Evolutionary conservation across 2,329 filamentous ascomycete species (phyloP).

Genomic region (Chaetomium globosum): DNA sequence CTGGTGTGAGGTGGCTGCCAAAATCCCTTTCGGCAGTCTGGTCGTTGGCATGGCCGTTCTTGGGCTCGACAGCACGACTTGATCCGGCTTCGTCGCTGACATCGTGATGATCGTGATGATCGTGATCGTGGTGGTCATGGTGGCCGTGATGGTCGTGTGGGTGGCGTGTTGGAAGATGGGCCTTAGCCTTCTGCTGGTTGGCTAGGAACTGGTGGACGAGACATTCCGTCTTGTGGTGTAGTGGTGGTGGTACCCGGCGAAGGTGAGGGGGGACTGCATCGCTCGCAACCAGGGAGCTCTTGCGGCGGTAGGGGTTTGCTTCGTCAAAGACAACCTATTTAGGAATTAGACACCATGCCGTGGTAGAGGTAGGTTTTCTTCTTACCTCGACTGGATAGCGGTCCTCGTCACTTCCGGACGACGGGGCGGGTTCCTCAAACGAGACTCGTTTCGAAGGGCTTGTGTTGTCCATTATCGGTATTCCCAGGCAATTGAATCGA

Average conservation of each 20-base stretch:
- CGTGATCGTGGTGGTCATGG: slow-evolving; percentile 12
- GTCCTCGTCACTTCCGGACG: slow-evolving; percentile 57
- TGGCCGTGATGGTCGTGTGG: slow-evolving; percentile 34
- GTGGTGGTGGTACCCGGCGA: slow-evolving; percentile 31
- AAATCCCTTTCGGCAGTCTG: not conserved
- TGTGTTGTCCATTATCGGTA: slow-evolving; percentile 5
- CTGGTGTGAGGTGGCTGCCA: not conserved
- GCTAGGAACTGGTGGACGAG: slow-evolving; percentile 68
- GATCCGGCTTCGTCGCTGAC: slow-evolving; percentile 18
- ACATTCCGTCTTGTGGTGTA: slow-evolving; percentile 52
- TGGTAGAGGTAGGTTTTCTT: not conserved
- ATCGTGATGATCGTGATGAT: slow-evolving; percentile 27
- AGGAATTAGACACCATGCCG: not conserved
- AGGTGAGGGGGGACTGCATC: slow-evolving; percentile 49
- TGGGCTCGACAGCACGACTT: slow-evolving; percentile 26
- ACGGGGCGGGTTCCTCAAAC: slow-evolving; percentile 42
- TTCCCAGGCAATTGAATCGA: not conserved
- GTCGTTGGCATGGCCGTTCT: not conserved
- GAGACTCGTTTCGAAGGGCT: slow-evolving; percentile 12
- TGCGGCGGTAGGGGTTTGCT: slow-evolving; percentile 63
- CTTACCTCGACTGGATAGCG: slow-evolving; percentile 55
- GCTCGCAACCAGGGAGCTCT: slow-evolving; percentile 63
- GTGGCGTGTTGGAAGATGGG: slow-evolving; percentile 5
- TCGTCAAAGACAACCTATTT: slow-evolving; percentile 64
- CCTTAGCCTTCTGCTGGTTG: slow-evolving; percentile 47